phyloP scores from a whole-genome alignment of 2,329 filamentous ascomycete genomes.

The Exophiala lecanii-corni region DNA sequence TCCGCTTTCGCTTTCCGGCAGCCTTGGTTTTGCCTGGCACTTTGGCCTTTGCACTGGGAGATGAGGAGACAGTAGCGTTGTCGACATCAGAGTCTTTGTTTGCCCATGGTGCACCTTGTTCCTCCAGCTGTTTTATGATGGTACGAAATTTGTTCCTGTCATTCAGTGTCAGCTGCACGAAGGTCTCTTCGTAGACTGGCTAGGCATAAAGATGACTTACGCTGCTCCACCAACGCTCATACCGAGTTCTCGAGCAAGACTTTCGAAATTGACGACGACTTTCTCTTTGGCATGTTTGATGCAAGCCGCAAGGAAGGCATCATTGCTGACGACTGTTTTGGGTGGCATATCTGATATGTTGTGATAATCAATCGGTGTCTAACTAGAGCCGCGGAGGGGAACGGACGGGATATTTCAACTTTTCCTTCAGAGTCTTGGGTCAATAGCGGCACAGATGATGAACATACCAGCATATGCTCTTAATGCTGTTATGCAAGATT shows the following conservation, averaged over 20 bases:
- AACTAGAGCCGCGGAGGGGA: too few relatives aligned
- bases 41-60: slow-evolving; percentile 10
- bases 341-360: slow-evolving; percentile 15
- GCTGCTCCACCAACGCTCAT: slow-evolving; percentile 25
- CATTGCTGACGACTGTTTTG: slow-evolving; percentile 6
- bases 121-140: slow-evolving; percentile 20
- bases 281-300: slow-evolving; percentile 23
- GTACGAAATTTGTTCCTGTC: slow-evolving; percentile 26
- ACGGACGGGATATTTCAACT: too few relatives aligned
- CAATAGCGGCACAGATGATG: too few relatives aligned
- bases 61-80: slow-evolving; percentile 1
- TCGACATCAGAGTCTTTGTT: slow-evolving; percentile 5
- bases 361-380: too few relatives aligned
- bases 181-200: too few relatives aligned
- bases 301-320: slow-evolving; percentile 21
- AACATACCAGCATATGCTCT: too few relatives aligned
- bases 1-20: background rate
- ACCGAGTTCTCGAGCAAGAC: slow-evolving; percentile 12
- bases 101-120: slow-evolving; percentile 9
- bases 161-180: slow-evolving; percentile 6
- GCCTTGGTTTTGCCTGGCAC: slow-evolving; percentile 2
- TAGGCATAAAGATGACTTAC: slow-evolving; percentile 23
- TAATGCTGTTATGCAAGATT: too few relatives aligned
- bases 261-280: slow-evolving; percentile 20
- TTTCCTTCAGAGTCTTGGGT: too few relatives aligned